Conservation (phyloP, 1,284 basidiomycete genomes). For the Ganoderma leucocontextum region DNA sequence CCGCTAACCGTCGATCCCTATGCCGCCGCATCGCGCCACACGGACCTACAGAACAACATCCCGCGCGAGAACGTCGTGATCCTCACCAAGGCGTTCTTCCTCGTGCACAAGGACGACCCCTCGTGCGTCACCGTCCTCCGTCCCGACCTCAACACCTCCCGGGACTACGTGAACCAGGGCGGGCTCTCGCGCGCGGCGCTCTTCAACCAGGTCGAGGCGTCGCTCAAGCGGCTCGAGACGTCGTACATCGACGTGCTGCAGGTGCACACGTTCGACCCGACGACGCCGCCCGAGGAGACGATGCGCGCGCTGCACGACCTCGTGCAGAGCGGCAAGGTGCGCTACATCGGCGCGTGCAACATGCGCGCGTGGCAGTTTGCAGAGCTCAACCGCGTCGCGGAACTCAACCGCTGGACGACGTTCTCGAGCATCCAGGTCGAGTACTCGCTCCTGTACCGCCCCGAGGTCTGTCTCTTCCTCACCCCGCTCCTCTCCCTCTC, state of each 20-base stretch:
- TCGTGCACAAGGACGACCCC: slow-evolving; percentile 31
- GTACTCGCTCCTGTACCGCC: slow-evolving; percentile 51
- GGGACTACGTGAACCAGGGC: slow-evolving; percentile 44
- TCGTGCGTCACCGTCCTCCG: slow-evolving; percentile 20
- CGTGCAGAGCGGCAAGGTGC: slow-evolving; percentile 41
- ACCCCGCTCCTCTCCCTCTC: no score
- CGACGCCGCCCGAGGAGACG: slow-evolving; percentile 58
- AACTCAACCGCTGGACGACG: slow-evolving; percentile 46
- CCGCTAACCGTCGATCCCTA: slow-evolving; percentile 42
- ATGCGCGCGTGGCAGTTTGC: slow-evolving; percentile 46
- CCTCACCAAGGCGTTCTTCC: slow-evolving; percentile 48
- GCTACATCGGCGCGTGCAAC: slow-evolving; percentile 46
- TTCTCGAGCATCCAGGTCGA: slow-evolving; percentile 52
- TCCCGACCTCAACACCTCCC: slow-evolving; percentile 31
- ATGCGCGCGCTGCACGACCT: slow-evolving; percentile 47
- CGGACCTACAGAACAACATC: slow-evolving; percentile 52
- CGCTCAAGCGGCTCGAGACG: slow-evolving; percentile 50
- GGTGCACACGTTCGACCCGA: slow-evolving; percentile 56
- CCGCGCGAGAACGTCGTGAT: slow-evolving; percentile 62
- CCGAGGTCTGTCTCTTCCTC: slow-evolving; percentile 16
- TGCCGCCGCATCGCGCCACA: slow-evolving; percentile 46
- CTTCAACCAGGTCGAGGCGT: slow-evolving; percentile 67
- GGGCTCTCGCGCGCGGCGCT: slow-evolving; percentile 47
- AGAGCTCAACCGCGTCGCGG: slow-evolving; percentile 49
- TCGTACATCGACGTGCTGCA: slow-evolving; percentile 58